Evolutionary conservation across 2,329 filamentous ascomycete genomes (phyloP), one percentile per base, ranked within the genome.

Genomic region (Penicillium rolfsii): DNA sequence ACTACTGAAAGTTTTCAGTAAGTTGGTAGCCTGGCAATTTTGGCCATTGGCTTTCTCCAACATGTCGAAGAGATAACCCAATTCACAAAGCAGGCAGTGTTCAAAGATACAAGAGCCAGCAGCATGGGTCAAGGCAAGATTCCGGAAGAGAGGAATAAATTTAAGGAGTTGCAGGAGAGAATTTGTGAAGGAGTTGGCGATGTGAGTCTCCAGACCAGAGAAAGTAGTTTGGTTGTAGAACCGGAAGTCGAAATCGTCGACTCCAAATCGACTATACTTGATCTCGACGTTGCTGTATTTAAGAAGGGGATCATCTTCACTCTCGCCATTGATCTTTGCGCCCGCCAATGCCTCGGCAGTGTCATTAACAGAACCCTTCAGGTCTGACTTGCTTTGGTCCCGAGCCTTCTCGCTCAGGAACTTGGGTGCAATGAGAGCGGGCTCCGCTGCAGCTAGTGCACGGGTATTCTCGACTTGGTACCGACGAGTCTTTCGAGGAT

Each of bases 1-100:
- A 65, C 88, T 89, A 73, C 91, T 93, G 60, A 99, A 88, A 0
- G 93, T 91, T 75, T 95, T 96, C 35, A 98, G 81, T 64, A 99
- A 85, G 72, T 99, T 99, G 0, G 94, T 97, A 14, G 95, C 95
- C 74, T 99, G 95, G 68, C 95, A 99, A 61, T 96, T 96, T 59
- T 93, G 90, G 0, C 93, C 94, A 64, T 90, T 90, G 2, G 95
- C 95, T 74, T 98, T 99, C 70, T 98, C 91, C 26, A 99, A 84
- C 95, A 99, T 99, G 73, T 99, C 96, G 69, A 97, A 96, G 9
- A 99, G 81, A 74, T 95, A 99, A 0, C 95, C 95, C 66, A 99
- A 83, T 77, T 99, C 95, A 76, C 95, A 99, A 1, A 99, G 80
- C 45, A 99, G 81, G 75, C 95, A 99, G 35, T 87, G 85, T 58